Base-by-base conservation (phyloP, 306 rosid species). In the Vicia sativa region DNA sequence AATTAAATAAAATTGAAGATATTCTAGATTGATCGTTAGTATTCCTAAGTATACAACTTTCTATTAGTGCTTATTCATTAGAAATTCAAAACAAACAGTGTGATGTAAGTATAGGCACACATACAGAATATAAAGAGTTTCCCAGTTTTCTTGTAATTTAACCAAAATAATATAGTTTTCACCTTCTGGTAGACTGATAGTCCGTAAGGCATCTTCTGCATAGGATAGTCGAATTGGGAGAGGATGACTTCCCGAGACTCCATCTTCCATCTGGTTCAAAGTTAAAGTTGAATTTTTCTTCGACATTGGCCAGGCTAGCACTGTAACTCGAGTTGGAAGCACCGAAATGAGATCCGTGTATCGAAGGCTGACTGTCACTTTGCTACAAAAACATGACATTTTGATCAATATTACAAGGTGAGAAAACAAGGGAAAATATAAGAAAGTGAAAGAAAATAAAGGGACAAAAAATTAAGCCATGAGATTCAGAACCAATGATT, bases 161-260 rank as follows among this genome's bases (percentile, higher is more conserved):
- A 62, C 75, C 25, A 19, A 73, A 69, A 59, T 38, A 48, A 79
- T 76, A 53, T 19, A 68, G 39, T 45, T 56, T 64, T 42, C 71
- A 88, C 99, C 99, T 90, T 84, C 95, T 3, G 89, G 96, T 69
- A 88, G 79, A 84, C 99, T 95, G 92, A 78, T 81, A 63, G 81
- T 83, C 78, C 85, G 85, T 52, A 95, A 79, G 75, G 99, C 96
- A 59, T 88, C 96, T 79, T 95, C 99, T 6, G 97, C 99, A 59
- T 90, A 90, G 23, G 87, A 64, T 57, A 95, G 76, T 56, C 89
- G 93, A 57, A 86, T 50, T 35, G 97, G 95, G 42, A 78, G 48
- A 44, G 80, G 65, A 60, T 76, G 86, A 77, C 74, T 76, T 67
- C 77, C 84, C 37, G 73, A 12, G 45, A 59, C 55, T 68, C 87